Conservation (phyloP, 768 basidiomycete genomes). For the Inosperma sp. region DNA sequence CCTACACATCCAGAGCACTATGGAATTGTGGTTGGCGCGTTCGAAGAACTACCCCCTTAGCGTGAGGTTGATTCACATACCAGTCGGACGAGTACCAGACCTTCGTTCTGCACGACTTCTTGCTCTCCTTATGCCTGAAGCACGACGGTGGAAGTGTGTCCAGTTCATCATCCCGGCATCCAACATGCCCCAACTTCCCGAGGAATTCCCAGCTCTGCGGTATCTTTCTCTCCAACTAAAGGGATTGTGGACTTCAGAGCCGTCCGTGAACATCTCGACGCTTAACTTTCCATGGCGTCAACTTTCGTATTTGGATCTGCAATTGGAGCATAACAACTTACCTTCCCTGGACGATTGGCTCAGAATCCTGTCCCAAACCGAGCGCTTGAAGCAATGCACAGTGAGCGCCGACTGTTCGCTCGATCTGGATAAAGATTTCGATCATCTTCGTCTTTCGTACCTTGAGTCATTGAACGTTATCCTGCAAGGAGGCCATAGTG, state of each 20-base stretch:
- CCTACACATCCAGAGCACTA: constrained; percentile 18
- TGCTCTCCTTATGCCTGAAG: constrained; percentile 28
- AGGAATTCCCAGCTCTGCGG: constrained; percentile 27
- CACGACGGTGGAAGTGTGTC: constrained; percentile 36
- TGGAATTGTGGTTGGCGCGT: constrained; percentile 35
- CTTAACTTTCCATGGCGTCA: constrained; percentile 38
- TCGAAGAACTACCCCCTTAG: constrained; percentile 34
- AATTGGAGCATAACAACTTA: constrained; percentile 29
- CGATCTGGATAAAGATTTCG: constrained; percentile 3
- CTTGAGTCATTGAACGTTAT: constrained; percentile 33
- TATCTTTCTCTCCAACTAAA: constrained; percentile 30
- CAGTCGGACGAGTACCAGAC: constrained; percentile 17
- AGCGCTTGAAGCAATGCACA: constrained; percentile 30
- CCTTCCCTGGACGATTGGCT: constrained; percentile 36
- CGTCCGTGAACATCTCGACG: constrained; percentile 23
- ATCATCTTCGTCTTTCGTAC: constrained; percentile 21
- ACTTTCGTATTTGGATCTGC: constrained; percentile 35
- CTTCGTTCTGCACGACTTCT: constrained; percentile 27
- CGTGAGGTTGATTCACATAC: constrained; percentile 27
- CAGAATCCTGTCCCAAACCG: constrained; percentile 29
- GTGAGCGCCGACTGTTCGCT: constrained; percentile 32
- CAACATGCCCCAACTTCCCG: constrained; percentile 23
- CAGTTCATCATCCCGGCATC: constrained; percentile 31
- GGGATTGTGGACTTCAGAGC: constrained; percentile 19
- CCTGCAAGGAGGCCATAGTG: constrained; percentile 26